Conservation (phyloP, 495 filamentous ascomycete species). For the Aspergillus avenaceus region DNA sequence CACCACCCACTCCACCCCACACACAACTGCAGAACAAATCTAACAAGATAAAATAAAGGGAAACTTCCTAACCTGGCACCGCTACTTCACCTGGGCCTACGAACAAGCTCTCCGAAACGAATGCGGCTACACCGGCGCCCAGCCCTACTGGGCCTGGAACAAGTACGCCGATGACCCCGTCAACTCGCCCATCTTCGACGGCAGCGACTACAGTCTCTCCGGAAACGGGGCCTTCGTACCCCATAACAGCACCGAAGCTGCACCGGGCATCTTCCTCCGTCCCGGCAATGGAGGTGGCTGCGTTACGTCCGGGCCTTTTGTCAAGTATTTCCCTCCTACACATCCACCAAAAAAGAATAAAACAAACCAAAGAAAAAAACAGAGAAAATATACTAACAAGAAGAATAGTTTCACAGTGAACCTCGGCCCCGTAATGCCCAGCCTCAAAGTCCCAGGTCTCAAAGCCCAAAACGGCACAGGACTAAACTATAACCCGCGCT, state of each 20-base stretch:
- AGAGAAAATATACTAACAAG: too few species aligned
- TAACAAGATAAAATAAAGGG: background rate
- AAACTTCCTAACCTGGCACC: slow-evolving; percentile 66
- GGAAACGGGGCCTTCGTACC: slow-evolving; percentile 50
- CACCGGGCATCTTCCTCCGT: slow-evolving; percentile 20
- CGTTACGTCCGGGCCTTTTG: slow-evolving; percentile 50
- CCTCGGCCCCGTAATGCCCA: slow-evolving; percentile 38
- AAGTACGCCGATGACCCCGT: slow-evolving; percentile 43
- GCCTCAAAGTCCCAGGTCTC: slow-evolving; percentile 5
- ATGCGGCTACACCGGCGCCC: slow-evolving; percentile 56
- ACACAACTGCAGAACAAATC: too few species aligned
- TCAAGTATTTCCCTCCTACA: background rate
- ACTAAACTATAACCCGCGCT: slow-evolving; percentile 49
- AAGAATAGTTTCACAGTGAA: slow-evolving; percentile 24
- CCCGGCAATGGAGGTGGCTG: slow-evolving; percentile 56
- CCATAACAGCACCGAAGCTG: slow-evolving; percentile 17
- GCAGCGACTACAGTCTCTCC: slow-evolving; percentile 47
- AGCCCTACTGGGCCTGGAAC: slow-evolving; percentile 59
- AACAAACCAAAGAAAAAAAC: too few species aligned
- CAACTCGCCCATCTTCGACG: slow-evolving; percentile 58
- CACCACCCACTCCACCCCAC: too few species aligned
- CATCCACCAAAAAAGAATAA: too few species aligned
- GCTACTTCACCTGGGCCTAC: slow-evolving; percentile 56
- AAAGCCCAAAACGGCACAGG: slow-evolving; percentile 8
- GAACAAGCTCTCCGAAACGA: slow-evolving; percentile 62